phyloP scores from a whole-genome alignment of 2,329 filamentous ascomycete species.

The Rhinocladiella similis region DNA sequence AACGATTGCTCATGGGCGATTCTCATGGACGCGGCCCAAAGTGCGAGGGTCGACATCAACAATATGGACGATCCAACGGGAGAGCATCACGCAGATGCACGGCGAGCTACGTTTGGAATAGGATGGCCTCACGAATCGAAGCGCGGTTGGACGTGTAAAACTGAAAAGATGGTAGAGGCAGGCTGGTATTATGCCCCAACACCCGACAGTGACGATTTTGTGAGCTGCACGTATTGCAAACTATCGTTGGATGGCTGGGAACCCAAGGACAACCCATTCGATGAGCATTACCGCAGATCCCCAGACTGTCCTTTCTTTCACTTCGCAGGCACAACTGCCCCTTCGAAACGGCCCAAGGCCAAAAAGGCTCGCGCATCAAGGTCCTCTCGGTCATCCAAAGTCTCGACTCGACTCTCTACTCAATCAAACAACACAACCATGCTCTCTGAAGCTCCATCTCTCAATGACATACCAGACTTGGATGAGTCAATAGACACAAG shows the following conservation, averaged over 20 bases:
- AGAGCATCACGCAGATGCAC: slow-evolving; percentile 70
- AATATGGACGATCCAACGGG: slow-evolving; percentile 71
- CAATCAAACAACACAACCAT: slow-evolving; percentile 47
- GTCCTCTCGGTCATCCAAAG: slow-evolving; percentile 57
- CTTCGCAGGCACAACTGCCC: slow-evolving; percentile 58
- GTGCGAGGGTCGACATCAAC: slow-evolving; percentile 61
- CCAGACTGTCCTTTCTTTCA: slow-evolving; percentile 81
- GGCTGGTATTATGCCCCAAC: slow-evolving; percentile 94
- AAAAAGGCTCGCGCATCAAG: slow-evolving; percentile 52
- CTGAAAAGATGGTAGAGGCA: slow-evolving; percentile 84
- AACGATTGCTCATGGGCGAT: slow-evolving; percentile 85
- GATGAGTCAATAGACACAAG: slow-evolving; percentile 60
- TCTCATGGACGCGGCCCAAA: slow-evolving; percentile 61
- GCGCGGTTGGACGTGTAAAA: slow-evolving; percentile 85
- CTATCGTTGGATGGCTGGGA: slow-evolving; percentile 94
- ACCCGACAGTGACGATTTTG: slow-evolving; percentile 80
- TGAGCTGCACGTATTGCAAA: slow-evolving; percentile 87
- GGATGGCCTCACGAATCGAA: slow-evolving; percentile 89
- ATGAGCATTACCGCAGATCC: slow-evolving; percentile 81
- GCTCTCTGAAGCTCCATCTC: slow-evolving; percentile 43
- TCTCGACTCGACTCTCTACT: slow-evolving; percentile 60
- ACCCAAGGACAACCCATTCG: slow-evolving; percentile 82
- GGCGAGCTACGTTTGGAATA: slow-evolving; percentile 78
- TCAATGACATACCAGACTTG: slow-evolving; percentile 35
- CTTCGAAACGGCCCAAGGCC: slow-evolving; percentile 56